Evolutionary conservation across 495 filamentous ascomycete genomes (phyloP).

Genomic region (Apiosordaria backusii): DNA sequence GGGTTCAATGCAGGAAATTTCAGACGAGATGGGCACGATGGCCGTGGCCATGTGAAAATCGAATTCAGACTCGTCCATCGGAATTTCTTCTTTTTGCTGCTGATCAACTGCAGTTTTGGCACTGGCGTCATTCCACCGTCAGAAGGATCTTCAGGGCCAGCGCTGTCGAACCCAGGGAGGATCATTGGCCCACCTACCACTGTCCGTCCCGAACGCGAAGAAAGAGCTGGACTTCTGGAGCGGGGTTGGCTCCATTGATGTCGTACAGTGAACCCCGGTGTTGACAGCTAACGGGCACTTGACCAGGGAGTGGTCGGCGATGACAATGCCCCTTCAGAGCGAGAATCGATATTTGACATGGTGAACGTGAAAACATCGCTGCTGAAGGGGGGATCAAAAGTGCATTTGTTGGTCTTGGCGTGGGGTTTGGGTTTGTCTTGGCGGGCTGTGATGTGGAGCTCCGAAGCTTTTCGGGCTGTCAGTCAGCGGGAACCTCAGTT

Average conservation of each 20-base stretch:
- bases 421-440: slow-evolving; percentile 7
- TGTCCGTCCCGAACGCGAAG: not conserved
- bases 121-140: slow-evolving; percentile 8
- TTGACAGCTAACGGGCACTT: slow-evolving; percentile 1
- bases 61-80: not conserved
- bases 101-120: not conserved
- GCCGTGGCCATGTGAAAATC: not conserved
- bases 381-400: not conserved
- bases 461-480: slow-evolving; percentile 14
- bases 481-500: slow-evolving; percentile 10
- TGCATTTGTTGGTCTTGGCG: slow-evolving; percentile 10
- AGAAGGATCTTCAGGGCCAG: slow-evolving; percentile 19
- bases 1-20: not conserved
- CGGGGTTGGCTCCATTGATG: not conserved
- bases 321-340: not conserved
- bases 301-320: not conserved
- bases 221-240: not conserved
- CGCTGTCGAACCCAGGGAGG: slow-evolving; percentile 6
- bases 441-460: not conserved
- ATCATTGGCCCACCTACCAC: slow-evolving; percentile 13
- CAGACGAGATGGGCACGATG: not conserved
- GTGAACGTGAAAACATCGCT: not conserved
- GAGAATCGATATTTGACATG: slow-evolving; percentile 1
- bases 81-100: not conserved
- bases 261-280: not conserved